Evolutionary conservation across 306 rosid genomes (phyloP), one percentile per base, ranked within the genome.

Genomic region (Oxytropis ochrocephala): DNA sequence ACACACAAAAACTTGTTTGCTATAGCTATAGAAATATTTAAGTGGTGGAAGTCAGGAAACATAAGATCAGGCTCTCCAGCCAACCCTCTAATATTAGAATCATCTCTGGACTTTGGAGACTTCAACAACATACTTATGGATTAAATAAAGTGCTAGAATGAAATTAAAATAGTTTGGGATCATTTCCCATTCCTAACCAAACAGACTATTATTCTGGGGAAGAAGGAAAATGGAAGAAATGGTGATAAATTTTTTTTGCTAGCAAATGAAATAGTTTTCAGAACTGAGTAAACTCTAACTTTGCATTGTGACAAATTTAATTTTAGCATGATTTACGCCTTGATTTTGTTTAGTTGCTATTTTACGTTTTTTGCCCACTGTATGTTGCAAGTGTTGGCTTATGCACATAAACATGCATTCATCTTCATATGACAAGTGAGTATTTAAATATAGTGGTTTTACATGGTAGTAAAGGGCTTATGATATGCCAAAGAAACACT

Each of bases 141-240:
- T 50, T 54, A 19, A 42, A 49, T 9, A 10, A 50, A 68, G 6
- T n/a, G 43, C 47, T 19, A 19, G 30, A 38, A 43, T 53, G 29
- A 49, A 65, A 58, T 48, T 72, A 32, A 58, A 41, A 61, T 13
- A 58, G 21, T 51, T 27, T 65, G 39, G 33, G 42, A 66, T 66
- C 5, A 8, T 70, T 47, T 35, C 43, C 46, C 8, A 21, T 67
- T 72, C 38, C 27, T 13, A 57, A 21, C 50, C 16, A 8, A 58
- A 33, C 4, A 24, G 8, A 10, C 24, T 70, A 27, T 46, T 70
- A 27, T 46, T 17, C 8, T 2, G 32, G 19, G 13, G 19, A 16
- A 13, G 7, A 33, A 33, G 14, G 8, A 13, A 8, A 36, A 14
- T 16, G n/a, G 39, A 41, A 49, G 24, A 55, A 7, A 27, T 17